A percentile compares a stretch with the other conserved stretches of the same genome.
phyloP scores from a whole-genome alignment of 2,329 filamentous ascomycete genomes.

The Hymenoscyphus repandus region DNA sequence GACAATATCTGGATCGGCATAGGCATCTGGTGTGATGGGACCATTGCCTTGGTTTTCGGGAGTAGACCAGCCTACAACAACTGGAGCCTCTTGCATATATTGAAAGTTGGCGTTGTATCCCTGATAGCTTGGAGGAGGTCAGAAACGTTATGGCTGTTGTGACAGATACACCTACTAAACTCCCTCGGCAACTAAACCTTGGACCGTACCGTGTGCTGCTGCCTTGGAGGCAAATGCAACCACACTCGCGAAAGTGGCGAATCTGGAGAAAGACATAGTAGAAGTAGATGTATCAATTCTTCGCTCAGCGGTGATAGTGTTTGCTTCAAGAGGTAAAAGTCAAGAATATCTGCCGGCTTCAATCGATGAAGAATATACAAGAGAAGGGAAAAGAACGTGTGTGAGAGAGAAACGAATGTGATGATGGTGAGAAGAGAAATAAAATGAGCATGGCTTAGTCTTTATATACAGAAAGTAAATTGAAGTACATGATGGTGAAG shows the following conservation, averaged over 20 bases:
- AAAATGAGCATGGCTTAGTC: too few relatives aligned
- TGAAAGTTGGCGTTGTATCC: conserved; percentile 21
- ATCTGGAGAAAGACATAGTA: conserved; percentile 27
- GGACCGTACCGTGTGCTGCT: conserved; percentile 42
- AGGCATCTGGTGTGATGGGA: conserved; percentile 43
- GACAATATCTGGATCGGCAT: conserved; percentile 40
- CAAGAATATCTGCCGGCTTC: conserved; percentile 21
- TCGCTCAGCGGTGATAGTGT: conserved; percentile 17
- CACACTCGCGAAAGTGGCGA: conserved; percentile 19
- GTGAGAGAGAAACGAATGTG: conserved; percentile 9
- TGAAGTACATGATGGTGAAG: too few relatives aligned
- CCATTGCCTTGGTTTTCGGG: conserved; percentile 39
- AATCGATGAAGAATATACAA: conserved; percentile 24
- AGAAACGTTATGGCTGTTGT: neutral
- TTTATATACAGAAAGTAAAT: too few relatives aligned
- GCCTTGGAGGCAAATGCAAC: conserved; percentile 34
- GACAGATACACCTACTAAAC: conserved; percentile 26
- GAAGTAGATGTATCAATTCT: conserved; percentile 11
- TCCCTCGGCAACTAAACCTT: conserved; percentile 42
- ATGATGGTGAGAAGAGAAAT: conserved; percentile 1
- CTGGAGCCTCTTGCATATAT: conserved; percentile 24
- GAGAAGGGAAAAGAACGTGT: conserved; percentile 15
- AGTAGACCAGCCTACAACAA: conserved; percentile 36
- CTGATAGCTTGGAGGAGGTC: conserved; percentile 28
- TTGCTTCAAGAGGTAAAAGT: conserved; percentile 9